Evolutionary conservation across 148 eudicot genomes (phyloP).

Genomic region (Heliosperma pusillum): DNA sequence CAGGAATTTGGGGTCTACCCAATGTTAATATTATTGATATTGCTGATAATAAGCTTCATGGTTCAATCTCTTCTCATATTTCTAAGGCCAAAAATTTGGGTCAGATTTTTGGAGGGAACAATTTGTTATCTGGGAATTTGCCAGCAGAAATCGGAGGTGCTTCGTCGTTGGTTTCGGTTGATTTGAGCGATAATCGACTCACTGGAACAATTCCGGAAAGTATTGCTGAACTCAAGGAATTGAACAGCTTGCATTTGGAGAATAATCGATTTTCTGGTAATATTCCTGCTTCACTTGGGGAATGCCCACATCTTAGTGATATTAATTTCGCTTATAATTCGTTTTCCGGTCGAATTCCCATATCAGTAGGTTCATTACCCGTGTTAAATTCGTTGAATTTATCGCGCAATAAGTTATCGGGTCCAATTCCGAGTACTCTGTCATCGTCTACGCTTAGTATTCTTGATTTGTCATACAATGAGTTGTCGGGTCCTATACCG

Average conservation of each 20-base stretch:
- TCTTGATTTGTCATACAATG: conserved; percentile 69
- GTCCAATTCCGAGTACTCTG: conserved; percentile 56
- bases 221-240: conserved; percentile 45
- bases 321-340: conserved; percentile 58
- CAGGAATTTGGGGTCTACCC: conserved; percentile 81
- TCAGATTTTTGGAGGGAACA: conserved; percentile 36
- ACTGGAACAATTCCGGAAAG: conserved; percentile 46
- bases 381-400: conserved; percentile 61
- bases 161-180: conserved; percentile 33
- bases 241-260: conserved; percentile 51
- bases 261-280: conserved; percentile 53
- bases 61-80: conserved; percentile 49
- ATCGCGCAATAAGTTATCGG: conserved; percentile 62
- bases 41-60: conserved; percentile 52
- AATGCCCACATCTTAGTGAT: conserved; percentile 53
- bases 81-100: conserved; percentile 48
- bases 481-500: conserved; percentile 64
- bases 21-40: conserved; percentile 55
- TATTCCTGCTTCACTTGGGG: conserved; percentile 57
- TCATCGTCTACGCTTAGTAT: conserved; percentile 60
- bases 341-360: conserved; percentile 61
- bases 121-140: conserved; percentile 55
- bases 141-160: conserved; percentile 57
- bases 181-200: conserved; percentile 50
- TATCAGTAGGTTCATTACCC: conserved; percentile 55